phyloP scores from a whole-genome alignment of 345 rosid species.

The Anastatica hierochuntica region DNA sequence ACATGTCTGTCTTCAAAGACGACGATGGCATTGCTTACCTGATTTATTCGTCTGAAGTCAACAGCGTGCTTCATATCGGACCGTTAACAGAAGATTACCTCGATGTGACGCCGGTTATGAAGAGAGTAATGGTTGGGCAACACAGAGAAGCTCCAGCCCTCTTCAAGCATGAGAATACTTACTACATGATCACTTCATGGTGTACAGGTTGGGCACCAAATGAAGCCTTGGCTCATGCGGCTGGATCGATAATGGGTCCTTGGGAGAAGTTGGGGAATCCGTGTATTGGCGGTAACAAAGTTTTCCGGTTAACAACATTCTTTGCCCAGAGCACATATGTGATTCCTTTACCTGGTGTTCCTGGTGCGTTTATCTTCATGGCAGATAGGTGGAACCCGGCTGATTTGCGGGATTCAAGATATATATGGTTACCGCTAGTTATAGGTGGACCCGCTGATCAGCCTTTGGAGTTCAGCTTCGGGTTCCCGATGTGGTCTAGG shows the following conservation, averaged over 20 bases:
- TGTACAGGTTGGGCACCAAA: slow-evolving; percentile 99
- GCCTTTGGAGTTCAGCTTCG: slow-evolving; percentile 60
- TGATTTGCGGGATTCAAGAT: slow-evolving; percentile 77
- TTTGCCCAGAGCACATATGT: slow-evolving; percentile 83
- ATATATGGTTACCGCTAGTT: slow-evolving; percentile 76
- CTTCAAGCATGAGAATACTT: slow-evolving; percentile 63
- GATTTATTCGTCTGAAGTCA: slow-evolving; percentile 77
- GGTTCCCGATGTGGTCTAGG: slow-evolving; percentile 77
- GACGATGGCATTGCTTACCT: slow-evolving; percentile 69
- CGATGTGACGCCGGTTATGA: slow-evolving; percentile 41
- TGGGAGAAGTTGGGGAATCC: slow-evolving; percentile 97
- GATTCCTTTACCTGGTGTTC: slow-evolving; percentile 62
- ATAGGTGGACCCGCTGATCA: slow-evolving; percentile 73
- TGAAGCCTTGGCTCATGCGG: slow-evolving; percentile 77
- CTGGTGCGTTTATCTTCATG: slow-evolving; percentile 69
- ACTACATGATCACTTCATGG: slow-evolving; percentile 89
- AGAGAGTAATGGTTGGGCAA: slow-evolving; percentile 55
- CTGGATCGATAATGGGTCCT: slow-evolving; percentile 81
- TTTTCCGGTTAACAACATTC: slow-evolving; percentile 58
- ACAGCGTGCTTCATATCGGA: slow-evolving; percentile 84
- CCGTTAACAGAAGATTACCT: slow-evolving; percentile 67
- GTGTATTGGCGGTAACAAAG: slow-evolving; percentile 72
- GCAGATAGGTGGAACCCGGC: slow-evolving; percentile 97
- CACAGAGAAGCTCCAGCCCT: slow-evolving; percentile 90
- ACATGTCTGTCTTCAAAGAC: slow-evolving; percentile 93